Conservation (phyloP, 2,329 filamentous ascomycete genomes). For the Claviceps humidiphila region DNA sequence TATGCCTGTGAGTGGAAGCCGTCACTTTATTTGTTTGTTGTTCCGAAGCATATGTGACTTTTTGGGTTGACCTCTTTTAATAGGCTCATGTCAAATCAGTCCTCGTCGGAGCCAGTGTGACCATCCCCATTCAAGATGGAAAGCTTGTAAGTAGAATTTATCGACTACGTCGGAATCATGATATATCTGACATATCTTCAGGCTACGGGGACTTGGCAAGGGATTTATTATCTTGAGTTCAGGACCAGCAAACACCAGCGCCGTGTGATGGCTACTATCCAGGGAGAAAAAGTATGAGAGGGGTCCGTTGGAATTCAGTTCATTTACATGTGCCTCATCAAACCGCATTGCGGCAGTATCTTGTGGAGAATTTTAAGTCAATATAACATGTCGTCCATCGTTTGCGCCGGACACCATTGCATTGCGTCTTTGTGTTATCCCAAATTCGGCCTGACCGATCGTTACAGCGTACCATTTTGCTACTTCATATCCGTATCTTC, state of each 20-base stretch:
- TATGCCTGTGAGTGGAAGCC: conserved; percentile 59
- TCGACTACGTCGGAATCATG: neutral
- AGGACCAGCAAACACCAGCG: conserved; percentile 61
- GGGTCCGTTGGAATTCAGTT: neutral
- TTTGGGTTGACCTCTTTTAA: neutral
- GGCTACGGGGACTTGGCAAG: conserved; percentile 62
- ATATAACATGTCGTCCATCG: conserved; percentile 4
- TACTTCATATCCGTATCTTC: conserved; percentile 49
- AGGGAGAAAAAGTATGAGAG: conserved; percentile 58
- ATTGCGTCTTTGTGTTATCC: conserved; percentile 11
- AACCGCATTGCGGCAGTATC: neutral
- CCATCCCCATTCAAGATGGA: conserved; percentile 81
- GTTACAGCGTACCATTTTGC: conserved; percentile 25
- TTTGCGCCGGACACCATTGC: conserved; percentile 25
- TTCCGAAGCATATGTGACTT: neutral
- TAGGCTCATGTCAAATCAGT: conserved; percentile 88
- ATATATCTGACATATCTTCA: conserved; percentile 11
- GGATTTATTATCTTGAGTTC: conserved; percentile 94
- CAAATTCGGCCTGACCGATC: conserved; percentile 10
- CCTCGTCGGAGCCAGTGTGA: conserved; percentile 77
- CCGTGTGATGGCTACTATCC: conserved; percentile 82
- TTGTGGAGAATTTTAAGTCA: conserved; percentile 1
- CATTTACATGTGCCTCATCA: neutral
- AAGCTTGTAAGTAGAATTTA: conserved; percentile 41
- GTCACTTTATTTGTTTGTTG: neutral